Percentiles rank a stretch among this genome's conserved stretches.
Evolutionary conservation across 1,139 yeast genomes (phyloP).

Genomic region (Lodderomyces margitis): DNA sequence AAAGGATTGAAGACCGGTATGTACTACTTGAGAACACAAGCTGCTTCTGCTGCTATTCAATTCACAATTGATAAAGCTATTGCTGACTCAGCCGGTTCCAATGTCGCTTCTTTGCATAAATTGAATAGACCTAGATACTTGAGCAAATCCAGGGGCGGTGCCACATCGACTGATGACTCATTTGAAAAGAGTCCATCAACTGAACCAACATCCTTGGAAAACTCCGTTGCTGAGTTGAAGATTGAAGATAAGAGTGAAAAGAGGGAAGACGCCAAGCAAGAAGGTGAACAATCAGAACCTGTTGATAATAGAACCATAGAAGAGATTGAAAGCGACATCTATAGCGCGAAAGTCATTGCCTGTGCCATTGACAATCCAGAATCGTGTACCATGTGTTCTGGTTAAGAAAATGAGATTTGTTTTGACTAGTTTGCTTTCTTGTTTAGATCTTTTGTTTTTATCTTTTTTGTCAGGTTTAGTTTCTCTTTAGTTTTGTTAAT

Average conservation of each 20-base stretch:
- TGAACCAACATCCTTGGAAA: slow-evolving; percentile 50
- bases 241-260: slow-evolving; percentile 22
- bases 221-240: slow-evolving; percentile 46
- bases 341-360: slow-evolving; percentile 89
- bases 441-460: background rate
- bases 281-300: slow-evolving; percentile 11
- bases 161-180: slow-evolving; percentile 29
- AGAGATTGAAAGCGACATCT: slow-evolving; percentile 61
- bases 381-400: slow-evolving; percentile 98
- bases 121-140: slow-evolving; percentile 54
- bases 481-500: slow-evolving; percentile 1
- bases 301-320: slow-evolving; percentile 16
- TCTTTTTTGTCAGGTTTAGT: background rate
- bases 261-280: slow-evolving; percentile 17
- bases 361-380: slow-evolving; percentile 97
- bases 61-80: slow-evolving; percentile 51
- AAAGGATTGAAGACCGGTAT: slow-evolving; percentile 63
- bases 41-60: slow-evolving; percentile 62
- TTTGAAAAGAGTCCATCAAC: slow-evolving; percentile 38
- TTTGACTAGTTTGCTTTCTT: slow-evolving; percentile 5
- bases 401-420: slow-evolving; percentile 46
- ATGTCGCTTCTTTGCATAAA: slow-evolving; percentile 53
- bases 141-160: slow-evolving; percentile 24
- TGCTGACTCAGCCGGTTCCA: slow-evolving; percentile 44
- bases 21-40: slow-evolving; percentile 63